These are phyloP conservation scores for Phaseolus lunatus DNA, from an alignment of 306 rosid species.

Conservation along the genomic window DNA sequence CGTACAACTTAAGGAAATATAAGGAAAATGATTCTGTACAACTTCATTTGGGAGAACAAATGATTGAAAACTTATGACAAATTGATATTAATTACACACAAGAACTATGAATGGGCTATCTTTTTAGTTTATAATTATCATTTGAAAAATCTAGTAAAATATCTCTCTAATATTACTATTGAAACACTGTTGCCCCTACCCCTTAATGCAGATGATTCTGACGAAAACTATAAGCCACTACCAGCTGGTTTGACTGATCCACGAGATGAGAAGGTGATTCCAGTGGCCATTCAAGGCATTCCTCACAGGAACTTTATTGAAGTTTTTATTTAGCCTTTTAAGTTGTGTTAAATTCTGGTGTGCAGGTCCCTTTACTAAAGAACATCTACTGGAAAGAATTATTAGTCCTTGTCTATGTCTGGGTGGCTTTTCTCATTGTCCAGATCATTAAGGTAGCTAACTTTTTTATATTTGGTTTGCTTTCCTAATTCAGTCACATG, in stretches of 20 bases:
- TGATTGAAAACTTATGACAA: slow-evolving; percentile 7
- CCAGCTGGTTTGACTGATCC: slow-evolving; percentile 63
- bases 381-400: slow-evolving; percentile 78
- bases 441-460: slow-evolving; percentile 78
- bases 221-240: slow-evolving; percentile 65
- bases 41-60: not conserved
- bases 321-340: slow-evolving; percentile 19
- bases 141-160: not conserved
- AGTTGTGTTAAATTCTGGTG: slow-evolving; percentile 21
- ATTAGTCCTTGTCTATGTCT: slow-evolving; percentile 67
- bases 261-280: slow-evolving; percentile 72
- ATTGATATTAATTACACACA: not conserved
- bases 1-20: not conserved
- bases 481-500: slow-evolving; percentile 5
- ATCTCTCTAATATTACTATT: slow-evolving; percentile 4
- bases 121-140: not conserved
- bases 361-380: slow-evolving; percentile 58
- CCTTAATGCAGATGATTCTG: slow-evolving; percentile 57
- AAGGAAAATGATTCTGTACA: not conserved
- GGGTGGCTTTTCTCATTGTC: slow-evolving; percentile 79
- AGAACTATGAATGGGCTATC: not conserved
- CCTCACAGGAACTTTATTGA: not conserved
- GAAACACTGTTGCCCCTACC: not conserved
- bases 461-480: slow-evolving; percentile 7
- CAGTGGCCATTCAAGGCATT: slow-evolving; percentile 20